Conservation (phyloP, 2,329 filamentous ascomycete genomes). For the Colletotrichum sublineola region DNA sequence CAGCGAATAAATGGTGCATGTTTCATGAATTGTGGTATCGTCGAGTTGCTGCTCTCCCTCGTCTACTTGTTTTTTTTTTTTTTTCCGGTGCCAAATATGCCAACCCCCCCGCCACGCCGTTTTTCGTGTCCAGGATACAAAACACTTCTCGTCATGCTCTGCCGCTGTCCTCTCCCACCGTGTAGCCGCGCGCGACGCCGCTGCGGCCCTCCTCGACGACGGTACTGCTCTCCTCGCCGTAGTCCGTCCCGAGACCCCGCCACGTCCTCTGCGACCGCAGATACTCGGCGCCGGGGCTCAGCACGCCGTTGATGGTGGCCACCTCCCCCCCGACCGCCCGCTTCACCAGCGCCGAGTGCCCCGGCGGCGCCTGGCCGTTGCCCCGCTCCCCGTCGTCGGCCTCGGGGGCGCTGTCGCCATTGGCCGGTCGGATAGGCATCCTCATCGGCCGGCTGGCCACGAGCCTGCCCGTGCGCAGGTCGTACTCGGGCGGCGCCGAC, state of each 20-base stretch:
- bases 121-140: neutral
- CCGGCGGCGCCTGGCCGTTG: constrained; percentile 44
- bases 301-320: constrained; percentile 83
- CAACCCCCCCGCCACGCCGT: neutral
- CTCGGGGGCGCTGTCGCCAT: constrained; percentile 3
- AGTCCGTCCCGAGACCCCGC: constrained; percentile 92
- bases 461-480: constrained; percentile 88
- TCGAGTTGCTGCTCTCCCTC: neutral
- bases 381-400: constrained; percentile 41
- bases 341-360: constrained; percentile 68
- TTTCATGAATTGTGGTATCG: constrained; percentile 12
- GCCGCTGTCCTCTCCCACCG: constrained; percentile 70
- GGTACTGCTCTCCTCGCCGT: constrained; percentile 72
- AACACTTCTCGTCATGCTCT: neutral
- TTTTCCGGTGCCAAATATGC: neutral
- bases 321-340: constrained; percentile 76
- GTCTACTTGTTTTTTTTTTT: neutral
- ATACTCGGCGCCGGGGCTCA: constrained; percentile 93
- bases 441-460: constrained; percentile 83
- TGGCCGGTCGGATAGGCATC: constrained; percentile 50
- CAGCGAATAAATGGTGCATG: neutral
- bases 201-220: constrained; percentile 85
- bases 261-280: constrained; percentile 86
- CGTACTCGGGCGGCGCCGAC: constrained; percentile 89
- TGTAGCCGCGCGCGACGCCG: constrained; percentile 91